Conservation (phyloP, 2,329 filamentous ascomycete species). For the Penicillium sp. region DNA sequence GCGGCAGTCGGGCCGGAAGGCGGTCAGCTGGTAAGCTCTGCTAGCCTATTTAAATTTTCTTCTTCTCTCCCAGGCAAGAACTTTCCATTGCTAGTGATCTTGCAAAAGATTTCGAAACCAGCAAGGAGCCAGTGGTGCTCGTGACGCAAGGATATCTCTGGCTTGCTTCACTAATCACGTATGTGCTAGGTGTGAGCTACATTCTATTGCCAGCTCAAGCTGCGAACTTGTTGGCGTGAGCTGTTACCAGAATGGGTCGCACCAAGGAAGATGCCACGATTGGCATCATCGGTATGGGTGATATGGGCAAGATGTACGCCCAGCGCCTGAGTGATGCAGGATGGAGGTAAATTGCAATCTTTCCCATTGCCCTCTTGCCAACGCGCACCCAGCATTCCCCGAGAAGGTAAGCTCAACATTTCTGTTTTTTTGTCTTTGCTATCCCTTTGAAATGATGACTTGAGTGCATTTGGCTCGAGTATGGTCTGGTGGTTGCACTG, state of each 20-base stretch:
- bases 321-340: constrained; percentile 82
- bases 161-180: too few species aligned
- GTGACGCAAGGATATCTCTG: too few species aligned
- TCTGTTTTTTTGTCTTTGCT: constrained; percentile 8
- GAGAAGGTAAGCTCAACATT: constrained; percentile 19
- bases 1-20: constrained; percentile 29
- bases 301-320: constrained; percentile 99
- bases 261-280: constrained; percentile 69
- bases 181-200: neutral
- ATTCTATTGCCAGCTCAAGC: neutral
- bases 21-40: constrained; percentile 25
- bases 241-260: constrained; percentile 31
- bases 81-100: constrained; percentile 19
- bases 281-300: constrained; percentile 97
- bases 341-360: constrained; percentile 75
- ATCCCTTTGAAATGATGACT: constrained; percentile 75
- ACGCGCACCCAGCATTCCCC: constrained; percentile 4
- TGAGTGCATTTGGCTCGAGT: constrained; percentile 99
- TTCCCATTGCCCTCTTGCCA: constrained; percentile 11
- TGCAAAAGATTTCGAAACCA: too few species aligned
- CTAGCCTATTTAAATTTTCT: constrained; percentile 30
- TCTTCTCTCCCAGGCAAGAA: constrained; percentile 1
- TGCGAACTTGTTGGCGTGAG: constrained; percentile 4
- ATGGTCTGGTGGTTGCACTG: constrained; percentile 65
- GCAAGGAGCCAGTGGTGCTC: too few species aligned